Percentiles rank a stretch among this genome's conserved stretches.
phyloP scores from a whole-genome alignment of 139 green algal species.

The Gonium pectorale region DNA sequence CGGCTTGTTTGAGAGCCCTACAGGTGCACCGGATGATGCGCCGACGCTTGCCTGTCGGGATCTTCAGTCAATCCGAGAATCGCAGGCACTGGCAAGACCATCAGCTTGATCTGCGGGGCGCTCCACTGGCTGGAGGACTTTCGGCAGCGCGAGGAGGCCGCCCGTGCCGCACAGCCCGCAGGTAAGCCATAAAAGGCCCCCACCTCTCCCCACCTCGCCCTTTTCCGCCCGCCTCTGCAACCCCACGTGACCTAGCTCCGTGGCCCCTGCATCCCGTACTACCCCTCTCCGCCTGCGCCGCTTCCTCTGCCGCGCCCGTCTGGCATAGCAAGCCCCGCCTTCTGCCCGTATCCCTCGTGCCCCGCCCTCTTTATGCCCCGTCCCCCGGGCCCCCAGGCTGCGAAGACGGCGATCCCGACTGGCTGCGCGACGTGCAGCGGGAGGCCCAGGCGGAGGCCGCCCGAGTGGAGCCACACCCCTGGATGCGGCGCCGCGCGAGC shows the following conservation, averaged over 20 bases:
- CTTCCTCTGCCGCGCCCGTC: too few species aligned
- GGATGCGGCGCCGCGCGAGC: not conserved
- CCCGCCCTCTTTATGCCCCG: too few species aligned
- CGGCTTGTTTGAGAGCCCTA: constrained; percentile 93
- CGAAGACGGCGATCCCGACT: constrained; percentile 53
- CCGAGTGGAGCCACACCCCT: constrained; percentile 10
- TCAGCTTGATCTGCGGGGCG: constrained; percentile 90
- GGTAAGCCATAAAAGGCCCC: constrained; percentile 8
- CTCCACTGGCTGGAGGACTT: constrained; percentile 70
- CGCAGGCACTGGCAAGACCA: constrained; percentile 93
- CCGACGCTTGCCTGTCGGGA: not conserved
- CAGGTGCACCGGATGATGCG: too few species aligned
- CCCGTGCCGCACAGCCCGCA: constrained; percentile 1
- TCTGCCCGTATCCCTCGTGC: too few species aligned
- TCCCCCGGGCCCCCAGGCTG: too few species aligned
- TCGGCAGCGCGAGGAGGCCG: constrained; percentile 4
- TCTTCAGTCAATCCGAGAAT: too few species aligned
- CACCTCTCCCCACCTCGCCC: too few species aligned
- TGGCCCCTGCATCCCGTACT: too few species aligned
- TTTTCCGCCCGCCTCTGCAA: too few species aligned
- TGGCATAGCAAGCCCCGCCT: too few species aligned
- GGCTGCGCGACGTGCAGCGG: constrained; percentile 32
- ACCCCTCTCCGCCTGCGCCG: too few species aligned
- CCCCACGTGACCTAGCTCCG: too few species aligned
- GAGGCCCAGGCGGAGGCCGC: not conserved